Conservation (phyloP, 352 stramenopile genomes). For the Phytophthora macrochlamydospora region DNA sequence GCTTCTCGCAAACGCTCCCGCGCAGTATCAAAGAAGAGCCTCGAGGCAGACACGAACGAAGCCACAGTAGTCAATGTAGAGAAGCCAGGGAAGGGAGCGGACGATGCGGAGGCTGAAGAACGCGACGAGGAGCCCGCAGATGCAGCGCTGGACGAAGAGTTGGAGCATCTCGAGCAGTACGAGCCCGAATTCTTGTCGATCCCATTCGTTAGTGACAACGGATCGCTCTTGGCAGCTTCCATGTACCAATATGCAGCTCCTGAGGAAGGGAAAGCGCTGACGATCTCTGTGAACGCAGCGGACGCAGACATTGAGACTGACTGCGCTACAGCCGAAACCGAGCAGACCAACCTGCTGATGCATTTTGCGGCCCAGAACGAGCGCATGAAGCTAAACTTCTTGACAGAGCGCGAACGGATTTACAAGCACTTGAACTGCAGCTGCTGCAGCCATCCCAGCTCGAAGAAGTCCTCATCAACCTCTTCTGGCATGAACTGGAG, state of each 20-base stretch:
- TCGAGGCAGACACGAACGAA: constrained; percentile 8
- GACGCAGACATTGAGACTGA: constrained; percentile 20
- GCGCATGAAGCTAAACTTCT: constrained; percentile 55
- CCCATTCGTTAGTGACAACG: constrained; percentile 44
- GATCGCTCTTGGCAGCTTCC: constrained; percentile 43
- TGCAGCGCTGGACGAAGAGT: constrained; percentile 31
- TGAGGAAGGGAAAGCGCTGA: not conserved
- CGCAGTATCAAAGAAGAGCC: constrained; percentile 13
- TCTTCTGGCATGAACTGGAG: constrained; percentile 51
- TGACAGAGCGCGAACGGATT: constrained; percentile 47
- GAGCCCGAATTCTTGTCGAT: constrained; percentile 47
- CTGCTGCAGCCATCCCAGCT: constrained; percentile 26
- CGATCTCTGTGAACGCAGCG: not conserved
- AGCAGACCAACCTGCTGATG: constrained; percentile 47
- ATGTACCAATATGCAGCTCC: constrained; percentile 45
- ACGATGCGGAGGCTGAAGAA: constrained; percentile 8
- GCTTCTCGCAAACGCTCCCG: constrained; percentile 16
- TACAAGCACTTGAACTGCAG: constrained; percentile 53
- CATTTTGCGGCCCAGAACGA: constrained; percentile 59
- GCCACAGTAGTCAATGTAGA: not conserved
- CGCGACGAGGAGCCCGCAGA: constrained; percentile 16
- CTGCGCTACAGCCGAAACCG: constrained; percentile 16
- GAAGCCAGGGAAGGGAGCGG: constrained; percentile 5
- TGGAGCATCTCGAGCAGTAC: constrained; percentile 45
- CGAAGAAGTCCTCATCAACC: constrained; percentile 33